A percentile compares a stretch with the other conserved stretches of the same genome.
These are phyloP conservation scores for Glycyrrhiza uralensis DNA, from an alignment of 306 rosid species.

Conservation along the genomic window DNA sequence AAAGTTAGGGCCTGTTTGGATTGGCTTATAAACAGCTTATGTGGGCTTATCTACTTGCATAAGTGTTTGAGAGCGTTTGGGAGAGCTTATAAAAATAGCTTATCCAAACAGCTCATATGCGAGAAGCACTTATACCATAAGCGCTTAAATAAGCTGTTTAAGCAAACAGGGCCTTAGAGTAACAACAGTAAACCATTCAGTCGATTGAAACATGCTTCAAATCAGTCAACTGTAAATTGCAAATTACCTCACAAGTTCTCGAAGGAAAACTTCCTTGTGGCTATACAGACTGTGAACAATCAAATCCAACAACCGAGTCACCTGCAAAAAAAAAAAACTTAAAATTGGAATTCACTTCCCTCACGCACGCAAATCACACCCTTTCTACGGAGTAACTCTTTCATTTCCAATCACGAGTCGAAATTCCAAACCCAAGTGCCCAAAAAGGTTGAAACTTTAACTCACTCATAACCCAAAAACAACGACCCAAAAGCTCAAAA, in stretches of 20 bases:
- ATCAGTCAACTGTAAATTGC: not conserved
- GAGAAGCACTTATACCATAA: too few relatives aligned
- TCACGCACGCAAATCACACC: not conserved
- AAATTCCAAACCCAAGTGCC: not conserved
- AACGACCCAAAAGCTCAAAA: not conserved
- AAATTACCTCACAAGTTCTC: conserved; percentile 87
- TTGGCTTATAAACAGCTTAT: too few relatives aligned
- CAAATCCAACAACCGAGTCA: conserved; percentile 82
- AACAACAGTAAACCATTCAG: not conserved
- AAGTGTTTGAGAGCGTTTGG: too few relatives aligned
- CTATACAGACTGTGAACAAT: conserved; percentile 93
- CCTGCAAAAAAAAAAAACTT: conserved; percentile 41
- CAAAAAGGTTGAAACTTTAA: conserved; percentile 3
- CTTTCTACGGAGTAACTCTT: not conserved
- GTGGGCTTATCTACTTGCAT: too few relatives aligned
- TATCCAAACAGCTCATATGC: too few relatives aligned
- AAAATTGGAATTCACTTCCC: not conserved
- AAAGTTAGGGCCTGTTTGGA: too few relatives aligned
- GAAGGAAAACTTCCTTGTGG: conserved; percentile 88
- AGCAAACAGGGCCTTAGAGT: too few relatives aligned
- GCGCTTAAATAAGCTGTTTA: too few relatives aligned
- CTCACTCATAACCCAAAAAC: not conserved
- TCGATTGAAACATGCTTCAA: not conserved
- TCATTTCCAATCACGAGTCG: not conserved
- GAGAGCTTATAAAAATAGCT: too few relatives aligned